Evolutionary conservation across 1,284 basidiomycete genomes (phyloP), one percentile per base, ranked within the genome.

Genomic region (Ceratobasidium sp.): DNA sequence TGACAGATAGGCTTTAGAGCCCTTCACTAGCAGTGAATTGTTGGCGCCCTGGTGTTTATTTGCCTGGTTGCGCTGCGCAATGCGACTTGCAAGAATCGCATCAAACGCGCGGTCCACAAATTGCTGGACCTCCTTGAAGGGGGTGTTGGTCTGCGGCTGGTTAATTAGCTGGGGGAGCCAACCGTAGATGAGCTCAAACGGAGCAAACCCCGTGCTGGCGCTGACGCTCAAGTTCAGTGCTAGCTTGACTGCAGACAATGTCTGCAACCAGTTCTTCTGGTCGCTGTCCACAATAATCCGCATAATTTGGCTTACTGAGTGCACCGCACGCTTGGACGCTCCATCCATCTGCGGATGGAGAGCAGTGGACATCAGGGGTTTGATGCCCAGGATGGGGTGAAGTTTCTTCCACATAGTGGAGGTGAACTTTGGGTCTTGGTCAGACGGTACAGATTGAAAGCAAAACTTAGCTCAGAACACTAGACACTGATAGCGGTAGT

Each of bases 271-370:
- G 78, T 88, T 85, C 26, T 79, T 83, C 75, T 88, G 87, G 23
- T 85, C 83, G 0, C 80, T 77, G 0, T 26, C 26, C 0, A 88
- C 81, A 39, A 83, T 85, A 58, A 84, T 82, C 0, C 86, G 72
- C 3, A 88, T 73, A 84, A 87, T 87, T 61, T 87, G 86, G 0
- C 81, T 28, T 20, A 42, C 61, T 7, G 61, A 87, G 1, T 83
- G 79, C 76, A 87, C 88, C 0, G 85, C 85, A 0, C 84, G 81
- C 55, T 80, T 78, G 0, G 86, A 87, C 0, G 83, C 79, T 0
- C 87, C 86, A 78, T 89, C 87, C 0, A 85, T 86, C 77, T 89
- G 82, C 0, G 88, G 88, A 73, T 89, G 88, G 69, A 85, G 89
- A 0, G 86, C 81, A 2, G 86, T 86, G 0, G 86, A 89, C 85